A percentile compares a stretch with the other conserved stretches of the same genome.
Conservation (phyloP, 169 alveolate genomes). For the Theileria annulata region DNA sequence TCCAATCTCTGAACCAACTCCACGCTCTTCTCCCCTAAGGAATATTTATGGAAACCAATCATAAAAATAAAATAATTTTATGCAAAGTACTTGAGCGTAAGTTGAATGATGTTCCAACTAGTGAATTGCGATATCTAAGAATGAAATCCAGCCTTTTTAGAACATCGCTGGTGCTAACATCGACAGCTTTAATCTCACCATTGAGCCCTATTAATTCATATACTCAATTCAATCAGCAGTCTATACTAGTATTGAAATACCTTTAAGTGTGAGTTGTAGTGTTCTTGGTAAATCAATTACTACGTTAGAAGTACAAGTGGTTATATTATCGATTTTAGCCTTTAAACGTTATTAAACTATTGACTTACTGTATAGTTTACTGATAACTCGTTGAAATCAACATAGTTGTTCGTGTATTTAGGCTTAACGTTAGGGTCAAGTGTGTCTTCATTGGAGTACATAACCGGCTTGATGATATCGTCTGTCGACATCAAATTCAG, state of each 20-base stretch:
- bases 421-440: slow-evolving; percentile 13
- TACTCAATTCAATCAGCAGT: neutral
- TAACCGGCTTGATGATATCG: neutral
- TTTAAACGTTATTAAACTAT: neutral
- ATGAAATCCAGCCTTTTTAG: slow-evolving; percentile 41
- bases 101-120: slow-evolving; percentile 26
- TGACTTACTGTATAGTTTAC: slow-evolving; percentile 12
- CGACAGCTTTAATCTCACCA: neutral
- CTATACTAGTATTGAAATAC: neutral
- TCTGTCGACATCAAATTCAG: neutral
- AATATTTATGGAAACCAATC: neutral
- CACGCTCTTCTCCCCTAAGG: slow-evolving; percentile 14
- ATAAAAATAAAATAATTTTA: neutral
- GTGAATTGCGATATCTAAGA: slow-evolving; percentile 18
- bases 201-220: neutral
- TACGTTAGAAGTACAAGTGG: slow-evolving; percentile 23
- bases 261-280: slow-evolving; percentile 1
- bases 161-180: neutral
- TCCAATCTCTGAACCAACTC: slow-evolving; percentile 44
- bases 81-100: neutral
- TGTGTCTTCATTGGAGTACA: neutral
- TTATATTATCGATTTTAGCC: slow-evolving; percentile 16
- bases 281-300: slow-evolving; percentile 49
- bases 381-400: slow-evolving; percentile 3
- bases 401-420: neutral